A percentile compares a stretch with the other conserved stretches of the same genome.
Conservation (phyloP, 1,284 basidiomycete species). For the Ganoderma leucocontextum region DNA sequence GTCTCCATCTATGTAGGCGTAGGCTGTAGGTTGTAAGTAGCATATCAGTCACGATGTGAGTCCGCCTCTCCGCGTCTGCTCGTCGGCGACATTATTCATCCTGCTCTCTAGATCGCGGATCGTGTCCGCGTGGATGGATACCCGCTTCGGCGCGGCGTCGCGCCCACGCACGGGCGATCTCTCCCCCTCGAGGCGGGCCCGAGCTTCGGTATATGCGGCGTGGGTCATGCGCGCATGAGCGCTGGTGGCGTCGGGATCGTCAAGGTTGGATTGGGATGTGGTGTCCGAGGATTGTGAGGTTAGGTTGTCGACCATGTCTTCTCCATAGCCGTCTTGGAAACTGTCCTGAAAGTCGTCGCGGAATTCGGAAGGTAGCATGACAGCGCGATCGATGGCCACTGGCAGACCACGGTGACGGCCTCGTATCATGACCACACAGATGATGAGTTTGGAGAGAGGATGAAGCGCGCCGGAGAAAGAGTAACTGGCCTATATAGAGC, state of each 20-base stretch:
- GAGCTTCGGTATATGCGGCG: not conserved
- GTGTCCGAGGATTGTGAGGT: slow-evolving; percentile 1
- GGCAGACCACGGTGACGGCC: slow-evolving; percentile 92
- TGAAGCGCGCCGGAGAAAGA: slow-evolving; percentile 84
- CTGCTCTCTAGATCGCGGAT: slow-evolving; percentile 9
- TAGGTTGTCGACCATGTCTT: not conserved
- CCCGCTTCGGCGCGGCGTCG: not conserved
- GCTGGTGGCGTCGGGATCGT: not conserved
- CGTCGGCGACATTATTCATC: slow-evolving; percentile 15
- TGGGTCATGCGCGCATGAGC: not conserved
- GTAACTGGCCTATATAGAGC: slow-evolving; percentile 71
- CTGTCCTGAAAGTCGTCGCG: slow-evolving; percentile 38
- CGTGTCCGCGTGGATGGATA: slow-evolving; percentile 11
- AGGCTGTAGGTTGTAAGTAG: not conserved
- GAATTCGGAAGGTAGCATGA: slow-evolving; percentile 76
- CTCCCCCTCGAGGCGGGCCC: not conserved
- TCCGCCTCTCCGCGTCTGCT: slow-evolving; percentile 13
- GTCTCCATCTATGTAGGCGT: not conserved
- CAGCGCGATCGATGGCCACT: slow-evolving; percentile 89
- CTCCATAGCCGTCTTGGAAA: slow-evolving; percentile 9
- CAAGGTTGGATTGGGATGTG: not conserved
- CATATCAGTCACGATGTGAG: slow-evolving; percentile 11
- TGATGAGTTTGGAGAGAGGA: slow-evolving; percentile 87
- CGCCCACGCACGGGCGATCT: slow-evolving; percentile 12
- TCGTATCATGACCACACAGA: slow-evolving; percentile 90